A percentile compares a stretch with the other conserved stretches of the same genome.
These are phyloP conservation scores for Rhexocercosporidium sp. DNA, from an alignment of 2,329 filamentous ascomycete species.

Conservation along the genomic window DNA sequence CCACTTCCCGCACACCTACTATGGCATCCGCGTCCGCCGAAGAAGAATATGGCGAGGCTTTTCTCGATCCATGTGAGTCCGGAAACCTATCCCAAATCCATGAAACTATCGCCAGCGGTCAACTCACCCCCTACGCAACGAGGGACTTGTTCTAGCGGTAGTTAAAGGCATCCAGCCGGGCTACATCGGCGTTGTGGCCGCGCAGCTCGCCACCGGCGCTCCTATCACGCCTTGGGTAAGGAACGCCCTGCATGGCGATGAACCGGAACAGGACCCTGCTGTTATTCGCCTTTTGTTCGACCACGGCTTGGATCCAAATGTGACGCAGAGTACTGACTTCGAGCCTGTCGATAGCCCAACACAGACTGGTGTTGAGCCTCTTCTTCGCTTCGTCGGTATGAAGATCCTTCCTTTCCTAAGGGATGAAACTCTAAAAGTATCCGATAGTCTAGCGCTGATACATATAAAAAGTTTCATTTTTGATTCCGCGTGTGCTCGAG, in stretches of 20 bases:
- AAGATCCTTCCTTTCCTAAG: background rate
- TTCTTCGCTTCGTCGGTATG: background rate
- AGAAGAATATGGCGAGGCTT: background rate
- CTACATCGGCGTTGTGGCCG: background rate
- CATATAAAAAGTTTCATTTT: background rate
- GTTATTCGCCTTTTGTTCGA: background rate
- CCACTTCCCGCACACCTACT: background rate
- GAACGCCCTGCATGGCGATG: background rate
- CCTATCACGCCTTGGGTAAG: background rate
- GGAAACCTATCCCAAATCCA: background rate
- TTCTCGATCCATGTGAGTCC: background rate
- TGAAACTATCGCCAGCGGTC: background rate
- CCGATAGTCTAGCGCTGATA: background rate
- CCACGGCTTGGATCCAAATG: conserved; percentile 1
- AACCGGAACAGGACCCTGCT: background rate
- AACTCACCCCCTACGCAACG: background rate
- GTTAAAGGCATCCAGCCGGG: background rate
- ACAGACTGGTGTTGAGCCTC: background rate
- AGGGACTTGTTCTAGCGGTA: background rate
- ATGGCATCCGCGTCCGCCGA: background rate
- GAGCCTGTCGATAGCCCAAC: background rate
- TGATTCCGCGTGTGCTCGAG: background rate
- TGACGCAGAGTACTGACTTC: conserved; percentile 3
- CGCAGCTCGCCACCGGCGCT: background rate
- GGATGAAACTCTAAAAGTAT: background rate